A percentile compares a stretch with the other conserved stretches of the same genome.
phyloP scores from a whole-genome alignment of 108 stramenopile genomes.

The Nitzschia putrida region DNA sequence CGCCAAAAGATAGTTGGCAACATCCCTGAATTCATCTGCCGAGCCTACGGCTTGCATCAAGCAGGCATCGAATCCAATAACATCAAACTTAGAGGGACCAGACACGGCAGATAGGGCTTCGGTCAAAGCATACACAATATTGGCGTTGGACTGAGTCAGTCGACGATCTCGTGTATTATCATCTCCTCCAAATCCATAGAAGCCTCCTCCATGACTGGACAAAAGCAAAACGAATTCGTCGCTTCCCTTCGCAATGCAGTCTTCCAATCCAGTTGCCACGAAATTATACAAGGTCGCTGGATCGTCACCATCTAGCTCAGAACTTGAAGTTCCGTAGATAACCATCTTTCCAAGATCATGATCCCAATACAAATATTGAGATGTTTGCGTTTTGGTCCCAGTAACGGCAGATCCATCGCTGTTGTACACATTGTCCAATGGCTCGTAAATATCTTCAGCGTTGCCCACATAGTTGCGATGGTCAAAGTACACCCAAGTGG shows the following conservation, averaged over 20 bases:
- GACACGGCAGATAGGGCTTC: constrained; percentile 14
- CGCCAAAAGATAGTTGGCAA: constrained; percentile 23
- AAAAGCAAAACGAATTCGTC: constrained; percentile 23
- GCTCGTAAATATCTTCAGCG: constrained; percentile 14
- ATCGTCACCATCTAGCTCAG: constrained; percentile 6
- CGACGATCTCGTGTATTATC: constrained; percentile 6
- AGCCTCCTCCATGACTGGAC: constrained; percentile 22
- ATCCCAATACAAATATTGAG: constrained; percentile 18
- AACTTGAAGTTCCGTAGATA: background rate
- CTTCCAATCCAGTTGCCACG: constrained; percentile 4
- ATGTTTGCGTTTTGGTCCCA: background rate
- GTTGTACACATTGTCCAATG: constrained; percentile 19
- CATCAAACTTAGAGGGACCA: constrained; percentile 25
- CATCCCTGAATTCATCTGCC: constrained; percentile 12
- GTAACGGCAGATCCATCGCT: constrained; percentile 23
- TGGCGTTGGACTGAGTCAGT: background rate
- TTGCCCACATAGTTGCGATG: constrained; percentile 7
- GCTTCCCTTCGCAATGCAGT: constrained; percentile 25
- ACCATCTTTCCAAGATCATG: constrained; percentile 17
- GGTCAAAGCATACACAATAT: constrained; percentile 9
- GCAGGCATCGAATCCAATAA: constrained; percentile 43
- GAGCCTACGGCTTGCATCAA: constrained; percentile 25
- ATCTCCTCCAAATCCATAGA: constrained; percentile 38
- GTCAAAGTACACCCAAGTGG: constrained; percentile 32
- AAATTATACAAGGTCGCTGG: constrained; percentile 3